Base-by-base conservation (phyloP, 2,329 filamentous ascomycete species). In the Domatiomyces globalis region DNA sequence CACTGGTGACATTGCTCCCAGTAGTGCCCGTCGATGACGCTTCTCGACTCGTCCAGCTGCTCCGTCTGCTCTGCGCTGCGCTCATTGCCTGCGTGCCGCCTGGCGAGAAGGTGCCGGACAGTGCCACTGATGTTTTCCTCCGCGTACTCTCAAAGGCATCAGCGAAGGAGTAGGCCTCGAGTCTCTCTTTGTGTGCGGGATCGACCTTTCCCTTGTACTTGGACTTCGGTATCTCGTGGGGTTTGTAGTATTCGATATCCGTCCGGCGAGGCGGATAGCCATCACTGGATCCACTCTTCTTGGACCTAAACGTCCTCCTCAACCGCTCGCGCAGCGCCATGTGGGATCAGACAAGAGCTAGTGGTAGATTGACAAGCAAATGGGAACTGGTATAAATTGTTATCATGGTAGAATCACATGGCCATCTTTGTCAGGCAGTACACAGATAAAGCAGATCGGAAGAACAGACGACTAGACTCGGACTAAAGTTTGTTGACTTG, bases 171-270 rank as follows among this genome's bases (percentile, higher is more conserved):
- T 71, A 74, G 9, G 69, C 66, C 10, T 69, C 67, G 46, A 74
- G 56, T 33, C 56, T 63, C 43, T 67, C 66, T 56, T 71, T 65
- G 55, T 73, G 71, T 54, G 66, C 66, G 49, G 66, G 66, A 54
- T 74, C 70, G 55, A 71, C 70, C 0, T 70, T 71, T 8, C 72
- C 72, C 12, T 65, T 65, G 56, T 74, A 74, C 52, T 74, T 74
- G 29, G 72, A 72, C 15, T 64, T 67, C 1, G 72, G 72, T 17
- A 72, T 65, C 58, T 74, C 71, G 58, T 68, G 60, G 18, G 69
- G 69, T 51, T 68, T 68, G 61, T 73, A 74, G 56, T 74, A 70
- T 64, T 73, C 67, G 52, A 73, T 65, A 53, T 71, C 69, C 45
- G 69, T 61, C 12, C 60, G 62, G 45, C 45, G 45, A 4, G 45